Base-by-base conservation (phyloP, 306 rosid genomes). In the Trichosanthes cucumerina region DNA sequence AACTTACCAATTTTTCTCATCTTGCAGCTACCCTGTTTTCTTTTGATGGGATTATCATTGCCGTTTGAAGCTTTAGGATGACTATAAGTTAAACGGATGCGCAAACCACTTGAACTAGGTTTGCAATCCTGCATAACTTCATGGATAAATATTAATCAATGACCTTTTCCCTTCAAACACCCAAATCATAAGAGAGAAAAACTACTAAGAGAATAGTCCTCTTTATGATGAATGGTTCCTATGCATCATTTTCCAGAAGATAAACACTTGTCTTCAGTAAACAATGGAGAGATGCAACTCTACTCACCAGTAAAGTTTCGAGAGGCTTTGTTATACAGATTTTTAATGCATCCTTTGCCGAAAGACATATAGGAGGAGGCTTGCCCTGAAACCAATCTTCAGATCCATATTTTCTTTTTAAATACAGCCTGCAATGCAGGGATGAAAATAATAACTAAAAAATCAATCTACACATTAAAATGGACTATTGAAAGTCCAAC, bases 261-360 rank as follows among this genome's bases (percentile, higher is more conserved):
- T 49, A 26, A 72, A 52, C 18, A 18, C 28, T 75, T 52, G 11
- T 28, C 39, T 50, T 53, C 26, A 19, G 78, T 49, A 19, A 75
- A 75, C 47, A 39, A 28, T 10, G 49, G 19, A 36, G 66, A 76
- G 33, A 31, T 33, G 43, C 71, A 63, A 34, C 71, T 66, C 50
- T 24, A 85, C 92, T 89, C 66, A 90, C 97, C 80, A 89, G 85
- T 78, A 88, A 82, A 75, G 80, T 82, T 86, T 92, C 90, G 79
- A 95, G 93, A 75, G 92, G 83, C 78, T 84, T 70, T 10, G 69
- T 52, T 33, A 91, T 63, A 77, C 88, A 89, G 46, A 78, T 79
- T 79, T 91, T 91, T 4, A 95, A 85, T 69, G 97, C 96, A 54
- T 95, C 98, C 87, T 91, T 92, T 41, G 85, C 80, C 44, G 97